A percentile compares a stretch with the other conserved stretches of the same genome.
phyloP scores from a whole-genome alignment of 116 monocot genomes.

The Phalaenopsis hybrid region DNA sequence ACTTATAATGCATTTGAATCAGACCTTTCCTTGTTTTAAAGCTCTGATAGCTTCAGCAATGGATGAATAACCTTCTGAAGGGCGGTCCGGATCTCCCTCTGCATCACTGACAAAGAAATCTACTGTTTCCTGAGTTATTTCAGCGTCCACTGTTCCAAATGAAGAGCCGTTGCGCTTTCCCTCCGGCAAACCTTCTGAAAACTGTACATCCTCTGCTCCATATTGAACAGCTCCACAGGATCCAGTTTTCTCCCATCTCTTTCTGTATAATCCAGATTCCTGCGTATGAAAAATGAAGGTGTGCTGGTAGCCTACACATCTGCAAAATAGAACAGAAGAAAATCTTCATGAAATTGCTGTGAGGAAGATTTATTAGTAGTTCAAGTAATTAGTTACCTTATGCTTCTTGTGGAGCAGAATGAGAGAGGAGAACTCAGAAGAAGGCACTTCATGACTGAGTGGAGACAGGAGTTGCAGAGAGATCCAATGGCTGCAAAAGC shows the following conservation, averaged over 20 bases:
- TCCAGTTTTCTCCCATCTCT: conserved; percentile 26
- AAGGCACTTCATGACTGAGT: conserved; percentile 37
- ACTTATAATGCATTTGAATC: neutral
- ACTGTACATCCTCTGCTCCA: conserved; percentile 22
- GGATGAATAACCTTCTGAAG: conserved; percentile 68
- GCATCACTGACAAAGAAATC: conserved; percentile 84
- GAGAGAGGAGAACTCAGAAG: conserved; percentile 20
- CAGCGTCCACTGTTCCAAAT: conserved; percentile 52
- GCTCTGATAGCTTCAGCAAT: conserved; percentile 52
- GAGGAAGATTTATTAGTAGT: neutral
- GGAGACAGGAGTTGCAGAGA: conserved; percentile 7
- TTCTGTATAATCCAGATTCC: conserved; percentile 23
- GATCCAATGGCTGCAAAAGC: conserved; percentile 1
- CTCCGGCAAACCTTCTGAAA: conserved; percentile 23
- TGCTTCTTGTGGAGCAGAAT: conserved; percentile 20
- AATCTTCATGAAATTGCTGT: neutral
- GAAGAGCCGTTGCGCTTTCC: conserved; percentile 40
- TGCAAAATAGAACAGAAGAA: conserved; percentile 11
- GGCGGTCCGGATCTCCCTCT: conserved; percentile 74
- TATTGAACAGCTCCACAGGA: conserved; percentile 30
- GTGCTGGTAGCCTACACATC: conserved; percentile 24
- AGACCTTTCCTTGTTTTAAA: conserved; percentile 59
- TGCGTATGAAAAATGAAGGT: conserved; percentile 13
- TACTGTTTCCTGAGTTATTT: conserved; percentile 61
- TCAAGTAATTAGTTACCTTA: conserved; percentile 24